Base-by-base conservation (phyloP, 768 basidiomycete species). In the Chlorophyllum brunneum region DNA sequence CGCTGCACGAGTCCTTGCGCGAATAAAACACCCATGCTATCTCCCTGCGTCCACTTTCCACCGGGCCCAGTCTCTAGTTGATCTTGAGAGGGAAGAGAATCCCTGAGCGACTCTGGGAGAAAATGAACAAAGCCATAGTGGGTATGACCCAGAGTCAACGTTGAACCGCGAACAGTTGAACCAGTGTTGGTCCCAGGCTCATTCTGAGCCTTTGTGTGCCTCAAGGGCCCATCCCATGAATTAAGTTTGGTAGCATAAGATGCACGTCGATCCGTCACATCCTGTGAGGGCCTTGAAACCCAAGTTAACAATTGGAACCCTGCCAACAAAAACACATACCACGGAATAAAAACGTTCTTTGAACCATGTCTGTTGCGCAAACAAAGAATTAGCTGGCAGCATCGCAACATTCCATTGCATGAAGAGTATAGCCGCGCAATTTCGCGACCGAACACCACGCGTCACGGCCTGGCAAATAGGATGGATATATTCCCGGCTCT, bases 401-500 rank as follows among this genome's bases (percentile, higher is more conserved):
- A 85, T 85, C 82, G 82, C 83, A 77, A 86, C 86, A 88, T 88
- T 84, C 84, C 85, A 88, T 86, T 77, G 76, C 82, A 78, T 65
- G 67, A 39, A 44, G 39, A 24, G 34, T 24, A 20, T 27, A 33
- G 29, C 13, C 11, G 36, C 22, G 24, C 30, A 31, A 16, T 13
- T 31, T 40, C 22, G 37, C 50, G 34, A 30, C 30, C 22, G 42
- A 38, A 31, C 30, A 58, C 52, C 48, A 57, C 58, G 55, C 55
- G 59, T 58, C 46, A 49, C 51, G 44, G 27, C 26, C 5, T 26
- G 31, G 24, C 3, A 16, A 8, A 29, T 15, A 11, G 11, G 18
- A 18, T 38, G 45, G 23, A 23, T 44, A 8, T 38, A 13, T 30
- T 46, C 34, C 49, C 41, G 31, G 31, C 41, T 34, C 41, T 2